Conservation (phyloP, 176 grass and related monocot species). For the Urochloa ruziziensis region DNA sequence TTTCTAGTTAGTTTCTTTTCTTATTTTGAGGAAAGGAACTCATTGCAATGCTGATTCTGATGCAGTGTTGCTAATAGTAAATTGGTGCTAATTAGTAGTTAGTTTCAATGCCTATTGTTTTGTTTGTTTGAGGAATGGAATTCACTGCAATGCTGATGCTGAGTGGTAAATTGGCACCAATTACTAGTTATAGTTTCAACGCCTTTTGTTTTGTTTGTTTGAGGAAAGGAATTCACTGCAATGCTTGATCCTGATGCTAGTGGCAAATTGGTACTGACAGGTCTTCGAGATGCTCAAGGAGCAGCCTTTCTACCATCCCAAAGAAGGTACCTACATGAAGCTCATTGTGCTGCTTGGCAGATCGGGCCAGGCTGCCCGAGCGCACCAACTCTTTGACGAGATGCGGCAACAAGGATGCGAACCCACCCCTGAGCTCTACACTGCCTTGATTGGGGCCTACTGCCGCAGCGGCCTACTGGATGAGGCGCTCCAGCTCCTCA, state of each 20-base stretch:
- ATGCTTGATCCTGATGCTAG: background rate
- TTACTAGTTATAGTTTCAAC: too few species aligned
- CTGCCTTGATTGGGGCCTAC: slow-evolving; percentile 71
- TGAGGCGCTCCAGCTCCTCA: slow-evolving; percentile 59
- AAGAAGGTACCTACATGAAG: slow-evolving; percentile 88
- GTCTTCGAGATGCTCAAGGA: slow-evolving; percentile 85
- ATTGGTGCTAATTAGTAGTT: background rate
- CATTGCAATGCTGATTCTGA: background rate
- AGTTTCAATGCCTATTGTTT: too few species aligned
- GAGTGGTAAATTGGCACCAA: background rate
- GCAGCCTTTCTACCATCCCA: slow-evolving; percentile 80
- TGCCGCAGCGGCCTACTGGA: slow-evolving; percentile 59
- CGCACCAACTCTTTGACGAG: slow-evolving; percentile 57
- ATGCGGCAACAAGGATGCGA: slow-evolving; percentile 67
- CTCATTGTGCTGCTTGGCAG: slow-evolving; percentile 64
- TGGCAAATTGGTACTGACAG: slow-evolving; percentile 10
- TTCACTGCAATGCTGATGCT: too few species aligned
- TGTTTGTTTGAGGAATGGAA: too few species aligned
- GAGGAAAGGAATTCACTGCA: background rate
- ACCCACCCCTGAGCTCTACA: slow-evolving; percentile 69
- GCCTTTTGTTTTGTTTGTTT: too few species aligned
- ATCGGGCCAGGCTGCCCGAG: slow-evolving; percentile 54
- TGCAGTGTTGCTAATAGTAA: too few species aligned
- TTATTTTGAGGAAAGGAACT: background rate
- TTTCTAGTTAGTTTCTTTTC: background rate